Evolutionary conservation across 768 basidiomycete genomes (phyloP), one percentile per base, ranked within the genome.

Genomic region (Antrodiella citrinella): DNA sequence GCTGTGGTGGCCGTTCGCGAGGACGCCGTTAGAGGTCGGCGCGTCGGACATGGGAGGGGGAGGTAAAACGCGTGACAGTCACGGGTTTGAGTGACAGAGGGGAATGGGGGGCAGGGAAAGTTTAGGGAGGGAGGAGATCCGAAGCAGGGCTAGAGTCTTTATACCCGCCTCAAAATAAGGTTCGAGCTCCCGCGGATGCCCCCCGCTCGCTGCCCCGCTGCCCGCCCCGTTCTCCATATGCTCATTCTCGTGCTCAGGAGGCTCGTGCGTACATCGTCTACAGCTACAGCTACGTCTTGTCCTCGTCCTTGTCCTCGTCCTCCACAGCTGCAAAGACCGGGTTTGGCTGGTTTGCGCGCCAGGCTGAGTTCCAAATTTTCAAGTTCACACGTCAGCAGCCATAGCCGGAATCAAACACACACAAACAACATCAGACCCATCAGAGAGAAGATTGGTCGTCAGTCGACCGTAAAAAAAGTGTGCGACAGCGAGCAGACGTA

Each of bases 311-410:
- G 56, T 78, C 74, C 48, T 76, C 71, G 58, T 76, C 71, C 55
- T 75, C 71, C 50, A 66, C 76, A 52, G 80, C 70, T 45, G 82
- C 79, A 64, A 94, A 94, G 52, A 95, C 87, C 0, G 91, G 80
- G 65, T 82, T 81, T 49, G 92, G 91, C 64, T 94, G 91, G 68
- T 85, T 92, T 60, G 72, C 67, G 68, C 74, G 78, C 91, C 91
- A 92, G 35, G 91, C 91, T 93, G 73, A 70, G 50, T 51, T 53
- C 42, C 50, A 59, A 60, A 57, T n/a, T 42, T 53, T 50, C 54
- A 48, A 41, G 59, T 58, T 61, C 57, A 53, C 55, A 66, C 61
- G 59, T 57, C 57, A 62, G 62, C 62, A 60, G 55, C 52, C 63
- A 66, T 53, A 59, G 69, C 72, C 65, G 54, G 48, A 22, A 30